Conservation (phyloP, 352 stramenopile species). For the Globisporangium viniferum region DNA sequence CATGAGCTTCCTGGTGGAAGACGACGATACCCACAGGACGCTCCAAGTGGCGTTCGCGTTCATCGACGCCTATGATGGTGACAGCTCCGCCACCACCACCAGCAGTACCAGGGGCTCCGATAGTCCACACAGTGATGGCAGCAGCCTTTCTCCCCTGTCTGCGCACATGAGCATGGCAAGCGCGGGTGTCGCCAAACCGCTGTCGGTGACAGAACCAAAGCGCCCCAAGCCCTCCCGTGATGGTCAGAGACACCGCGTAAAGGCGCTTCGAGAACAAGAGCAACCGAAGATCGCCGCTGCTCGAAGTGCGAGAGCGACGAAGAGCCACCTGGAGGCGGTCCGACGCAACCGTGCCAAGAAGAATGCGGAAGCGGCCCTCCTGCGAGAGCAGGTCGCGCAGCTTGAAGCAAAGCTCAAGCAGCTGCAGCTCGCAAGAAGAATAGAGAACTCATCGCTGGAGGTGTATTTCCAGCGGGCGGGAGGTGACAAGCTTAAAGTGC, state of each 20-base stretch:
- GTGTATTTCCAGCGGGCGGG: background rate
- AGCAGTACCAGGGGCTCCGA: background rate
- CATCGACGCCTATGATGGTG: constrained; percentile 26
- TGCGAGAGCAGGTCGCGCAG: constrained; percentile 3
- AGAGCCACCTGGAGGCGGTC: background rate
- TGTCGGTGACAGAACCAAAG: background rate
- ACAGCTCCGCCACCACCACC: constrained; percentile 1
- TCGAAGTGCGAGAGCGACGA: background rate
- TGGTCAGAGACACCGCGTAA: background rate
- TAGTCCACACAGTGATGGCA: background rate
- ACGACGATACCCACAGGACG: constrained; percentile 20
- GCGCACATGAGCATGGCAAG: too few relatives aligned
- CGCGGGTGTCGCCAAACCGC: too few relatives aligned
- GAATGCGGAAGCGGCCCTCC: background rate
- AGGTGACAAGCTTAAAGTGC: too few relatives aligned
- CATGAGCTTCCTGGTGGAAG: constrained; percentile 10
- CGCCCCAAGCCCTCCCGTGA: background rate
- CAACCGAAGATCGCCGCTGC: background rate
- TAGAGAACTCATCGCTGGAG: constrained; percentile 1
- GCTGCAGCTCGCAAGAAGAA: background rate
- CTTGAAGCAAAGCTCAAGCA: constrained; percentile 3
- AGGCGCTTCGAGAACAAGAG: too few relatives aligned
- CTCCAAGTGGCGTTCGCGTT: constrained; percentile 40
- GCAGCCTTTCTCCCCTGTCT: too few relatives aligned
- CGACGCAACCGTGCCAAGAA: constrained; percentile 6